These are phyloP conservation scores for Fusarium nygamai DNA, from an alignment of 2,329 filamentous ascomycete genomes.

Conservation along the genomic window DNA sequence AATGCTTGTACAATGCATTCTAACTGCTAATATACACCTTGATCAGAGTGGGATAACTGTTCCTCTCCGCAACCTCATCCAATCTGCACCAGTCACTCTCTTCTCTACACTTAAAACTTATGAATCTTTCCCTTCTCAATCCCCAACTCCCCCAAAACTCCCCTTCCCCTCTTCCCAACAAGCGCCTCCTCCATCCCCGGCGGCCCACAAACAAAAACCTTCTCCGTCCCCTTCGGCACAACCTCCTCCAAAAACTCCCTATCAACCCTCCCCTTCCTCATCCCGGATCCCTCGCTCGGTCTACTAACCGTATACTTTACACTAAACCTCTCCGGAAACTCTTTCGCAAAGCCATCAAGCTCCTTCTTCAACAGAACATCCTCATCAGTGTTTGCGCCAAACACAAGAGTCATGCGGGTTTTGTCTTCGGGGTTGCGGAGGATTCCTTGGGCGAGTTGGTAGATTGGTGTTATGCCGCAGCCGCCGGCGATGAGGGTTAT, in stretches of 20 bases:
- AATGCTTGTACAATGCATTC: not conserved
- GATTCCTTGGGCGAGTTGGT: slow-evolving; percentile 70
- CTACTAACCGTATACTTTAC: slow-evolving; percentile 67
- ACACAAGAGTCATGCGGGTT: slow-evolving; percentile 72
- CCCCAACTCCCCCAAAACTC: slow-evolving; percentile 66
- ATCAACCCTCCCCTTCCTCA: slow-evolving; percentile 67
- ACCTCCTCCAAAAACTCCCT: slow-evolving; percentile 64
- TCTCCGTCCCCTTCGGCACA: slow-evolving; percentile 50
- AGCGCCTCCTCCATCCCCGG: slow-evolving; percentile 71
- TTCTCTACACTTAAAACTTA: slow-evolving; percentile 57
- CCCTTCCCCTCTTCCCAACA: slow-evolving; percentile 57
- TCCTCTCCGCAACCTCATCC: not conserved
- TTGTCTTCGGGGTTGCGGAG: slow-evolving; percentile 68
- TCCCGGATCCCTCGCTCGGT: slow-evolving; percentile 52
- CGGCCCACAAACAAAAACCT: slow-evolving; percentile 76
- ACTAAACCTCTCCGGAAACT: slow-evolving; percentile 65
- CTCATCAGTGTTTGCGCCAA: slow-evolving; percentile 71
- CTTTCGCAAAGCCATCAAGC: slow-evolving; percentile 61
- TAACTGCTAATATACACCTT: not conserved
- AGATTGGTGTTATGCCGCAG: slow-evolving; percentile 77
- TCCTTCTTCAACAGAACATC: slow-evolving; percentile 68
- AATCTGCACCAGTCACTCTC: no score
- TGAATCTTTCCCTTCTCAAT: slow-evolving; percentile 67
- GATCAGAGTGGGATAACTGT: not conserved
- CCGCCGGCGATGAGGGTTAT: slow-evolving; percentile 76